Conservation (phyloP, 1,139 yeast genomes). For the Yamadazyma kanchanaburiensis region DNA sequence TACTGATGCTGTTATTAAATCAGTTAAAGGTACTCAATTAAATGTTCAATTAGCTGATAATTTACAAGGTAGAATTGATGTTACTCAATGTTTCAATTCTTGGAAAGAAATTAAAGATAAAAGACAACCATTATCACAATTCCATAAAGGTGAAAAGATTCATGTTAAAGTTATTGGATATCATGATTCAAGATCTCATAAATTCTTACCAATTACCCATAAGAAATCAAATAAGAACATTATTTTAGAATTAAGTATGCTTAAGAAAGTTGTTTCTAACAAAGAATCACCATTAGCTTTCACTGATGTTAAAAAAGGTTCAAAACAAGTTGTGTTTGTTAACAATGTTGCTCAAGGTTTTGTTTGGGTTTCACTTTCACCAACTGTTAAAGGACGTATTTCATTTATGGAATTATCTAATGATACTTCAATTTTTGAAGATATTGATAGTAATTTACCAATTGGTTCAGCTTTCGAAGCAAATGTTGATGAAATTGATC, state of each 20-base stretch:
- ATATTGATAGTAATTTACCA: conserved; percentile 57
- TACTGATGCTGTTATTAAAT: conserved; percentile 59
- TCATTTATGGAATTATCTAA: conserved; percentile 64
- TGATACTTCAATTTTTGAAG: conserved; percentile 47
- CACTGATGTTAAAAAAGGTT: conserved; percentile 40
- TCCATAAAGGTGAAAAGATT: conserved; percentile 56
- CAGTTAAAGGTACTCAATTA: conserved; percentile 71
- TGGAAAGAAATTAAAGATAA: conserved; percentile 55
- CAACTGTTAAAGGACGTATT: conserved; percentile 64
- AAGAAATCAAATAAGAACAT: conserved; percentile 50
- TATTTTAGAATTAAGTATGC: conserved; percentile 65
- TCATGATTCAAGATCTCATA: conserved; percentile 71
- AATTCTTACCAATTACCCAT: conserved; percentile 67
- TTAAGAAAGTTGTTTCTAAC: conserved; percentile 25
- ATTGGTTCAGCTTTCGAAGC: conserved; percentile 69
- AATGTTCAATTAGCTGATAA: conserved; percentile 76
- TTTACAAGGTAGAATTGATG: conserved; percentile 76
- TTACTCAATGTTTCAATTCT: conserved; percentile 63
- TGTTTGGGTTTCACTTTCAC: conserved; percentile 70
- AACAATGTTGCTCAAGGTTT: conserved; percentile 51
- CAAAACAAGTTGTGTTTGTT: conserved; percentile 47
- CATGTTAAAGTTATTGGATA: conserved; percentile 71
- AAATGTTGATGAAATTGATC: conserved; percentile 52
- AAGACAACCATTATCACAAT: conserved; percentile 57
- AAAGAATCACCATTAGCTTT: conserved; percentile 26